A percentile compares a stretch with the other conserved stretches of the same genome.
phyloP scores from a whole-genome alignment of 2,329 filamentous ascomycete genomes.

The Aaosphaeria arxii region DNA sequence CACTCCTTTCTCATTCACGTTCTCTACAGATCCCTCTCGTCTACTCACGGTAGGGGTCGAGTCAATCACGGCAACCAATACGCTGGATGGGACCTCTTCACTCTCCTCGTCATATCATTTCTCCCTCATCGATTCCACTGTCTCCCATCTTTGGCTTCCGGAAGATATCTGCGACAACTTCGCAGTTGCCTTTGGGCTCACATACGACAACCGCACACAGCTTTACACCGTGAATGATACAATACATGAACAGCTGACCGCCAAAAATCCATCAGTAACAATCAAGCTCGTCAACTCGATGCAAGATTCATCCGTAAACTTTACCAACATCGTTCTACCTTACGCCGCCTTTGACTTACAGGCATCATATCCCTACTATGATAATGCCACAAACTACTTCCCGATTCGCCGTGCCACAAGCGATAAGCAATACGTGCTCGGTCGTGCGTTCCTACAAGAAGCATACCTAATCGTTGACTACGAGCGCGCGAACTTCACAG shows the following conservation, averaged over 20 bases:
- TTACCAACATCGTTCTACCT: conserved; percentile 43
- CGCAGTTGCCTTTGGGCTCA: conserved; percentile 38
- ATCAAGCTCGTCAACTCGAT: conserved; percentile 35
- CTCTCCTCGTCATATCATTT: conserved; percentile 28
- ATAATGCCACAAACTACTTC: conserved; percentile 65
- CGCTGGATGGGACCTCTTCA: conserved; percentile 31
- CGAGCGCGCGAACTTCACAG: conserved; percentile 45
- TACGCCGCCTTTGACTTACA: conserved; percentile 50
- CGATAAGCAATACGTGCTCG: conserved; percentile 58
- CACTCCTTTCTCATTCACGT: conserved; percentile 30
- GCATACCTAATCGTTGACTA: conserved; percentile 52
- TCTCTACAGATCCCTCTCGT: conserved; percentile 26
- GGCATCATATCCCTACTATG: conserved; percentile 51
- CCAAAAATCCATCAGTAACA: conserved; percentile 36
- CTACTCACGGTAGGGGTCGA: conserved; percentile 32
- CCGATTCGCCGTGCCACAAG: conserved; percentile 59
- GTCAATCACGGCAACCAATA: conserved; percentile 31
- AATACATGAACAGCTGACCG: conserved; percentile 22
- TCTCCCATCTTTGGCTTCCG: conserved; percentile 42
- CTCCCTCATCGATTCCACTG: conserved; percentile 40
- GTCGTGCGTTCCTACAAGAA: conserved; percentile 67
- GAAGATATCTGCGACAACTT: conserved; percentile 38
- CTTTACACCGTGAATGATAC: conserved; percentile 40
- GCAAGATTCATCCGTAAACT: conserved; percentile 28
- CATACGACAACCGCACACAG: conserved; percentile 34